These are phyloP conservation scores for Tetrahymena thermophila DNA, from an alignment of 73 alveolate genomes.

Conservation along the genomic window DNA sequence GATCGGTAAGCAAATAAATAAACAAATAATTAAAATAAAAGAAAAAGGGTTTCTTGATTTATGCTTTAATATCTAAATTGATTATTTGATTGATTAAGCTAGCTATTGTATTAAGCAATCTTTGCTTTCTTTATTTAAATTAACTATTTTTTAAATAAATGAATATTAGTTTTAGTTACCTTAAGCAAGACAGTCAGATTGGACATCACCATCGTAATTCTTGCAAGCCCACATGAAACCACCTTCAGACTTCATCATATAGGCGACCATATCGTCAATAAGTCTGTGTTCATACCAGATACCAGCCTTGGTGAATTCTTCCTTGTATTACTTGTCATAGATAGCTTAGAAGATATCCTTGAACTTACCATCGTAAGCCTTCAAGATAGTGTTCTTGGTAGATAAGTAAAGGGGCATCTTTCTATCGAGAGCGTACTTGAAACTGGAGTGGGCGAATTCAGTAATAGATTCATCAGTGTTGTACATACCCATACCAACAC, in stretches of 20 bases:
- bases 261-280: constrained; percentile 84
- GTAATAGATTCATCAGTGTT: constrained; percentile 70
- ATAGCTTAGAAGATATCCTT: constrained; percentile 65
- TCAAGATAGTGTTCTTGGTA: constrained; percentile 75
- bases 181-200: constrained; percentile 78
- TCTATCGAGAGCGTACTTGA: constrained; percentile 63
- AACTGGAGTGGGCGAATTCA: constrained; percentile 72
- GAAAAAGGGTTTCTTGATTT: not conserved
- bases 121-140: not conserved
- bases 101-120: not conserved
- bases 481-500: constrained; percentile 75
- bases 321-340: constrained; percentile 50
- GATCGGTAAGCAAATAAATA: not conserved
- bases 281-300: constrained; percentile 58
- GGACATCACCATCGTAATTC: constrained; percentile 90
- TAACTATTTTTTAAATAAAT: not conserved
- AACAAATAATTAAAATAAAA: too few relatives aligned
- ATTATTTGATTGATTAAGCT: not conserved
- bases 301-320: constrained; percentile 40
- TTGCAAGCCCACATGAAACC: constrained; percentile 94
- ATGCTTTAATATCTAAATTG: too few relatives aligned
- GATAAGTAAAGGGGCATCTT: constrained; percentile 65
- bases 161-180: constrained; percentile 7
- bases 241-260: constrained; percentile 67
- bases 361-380: constrained; percentile 75